Evolutionary conservation across 805 yeast species (phyloP), one percentile per base, ranked within the genome.

Genomic region (Blastobotrys parvus): DNA sequence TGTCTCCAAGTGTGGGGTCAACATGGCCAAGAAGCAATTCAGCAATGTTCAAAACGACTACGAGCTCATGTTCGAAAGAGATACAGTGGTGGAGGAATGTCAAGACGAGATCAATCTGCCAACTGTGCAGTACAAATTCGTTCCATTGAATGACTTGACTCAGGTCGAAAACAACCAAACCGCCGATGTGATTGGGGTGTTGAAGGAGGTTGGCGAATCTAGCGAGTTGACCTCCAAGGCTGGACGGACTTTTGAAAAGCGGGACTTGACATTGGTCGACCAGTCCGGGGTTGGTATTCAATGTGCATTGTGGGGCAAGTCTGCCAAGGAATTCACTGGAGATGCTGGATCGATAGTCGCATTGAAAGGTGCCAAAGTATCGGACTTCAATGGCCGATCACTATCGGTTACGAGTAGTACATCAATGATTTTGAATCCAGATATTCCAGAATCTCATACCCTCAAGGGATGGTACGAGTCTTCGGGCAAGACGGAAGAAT

Each of bases 401-500:
- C 69, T 92, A 52, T 81, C 94, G 1, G 73, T 88, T 61, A 78
- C 89, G 19, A 86, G 81, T 47, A 73, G 85, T 8, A 88, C 95
- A 17, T 74, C 84, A 1, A 65, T 92, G 50, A 62, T 78, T 30
- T 72, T 84, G 10, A 85, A 86, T 56, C 98, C 98, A 2, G 96
- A 89, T 58, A 74, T 84, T 18, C 80, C 85, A 16, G 96, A 87
- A 60, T 90, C 97, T 3, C 87, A 78, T 61, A 72, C 77, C 43
- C 72, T 92, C 53, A 86, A 87, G 62, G 97, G 97, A 4, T 92
- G 99, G 99, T 92, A 78, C 57, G 95, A 87, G 57, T 74, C 82
- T 33, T 78, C 75, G 52, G 97, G 96, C 32, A 71, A 72, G 18
- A 64, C 68, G 42, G 78, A 77, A 44, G 64, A 61, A 32, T 88